These are phyloP conservation scores for Ajuga reptans DNA, from an alignment of 305 asterid species.

Conservation along the genomic window DNA sequence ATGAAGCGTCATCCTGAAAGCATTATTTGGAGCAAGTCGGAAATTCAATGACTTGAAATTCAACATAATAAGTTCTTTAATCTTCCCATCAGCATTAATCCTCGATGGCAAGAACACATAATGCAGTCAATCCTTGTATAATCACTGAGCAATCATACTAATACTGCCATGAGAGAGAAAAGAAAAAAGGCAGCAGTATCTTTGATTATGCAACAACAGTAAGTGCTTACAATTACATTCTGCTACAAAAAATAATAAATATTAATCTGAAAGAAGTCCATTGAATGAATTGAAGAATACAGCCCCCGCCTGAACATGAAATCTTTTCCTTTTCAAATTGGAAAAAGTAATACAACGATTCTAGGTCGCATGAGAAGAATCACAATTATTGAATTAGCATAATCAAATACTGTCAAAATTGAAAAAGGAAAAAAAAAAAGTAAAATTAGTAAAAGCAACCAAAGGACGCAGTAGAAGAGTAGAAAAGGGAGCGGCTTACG, in stretches of 20 bases:
- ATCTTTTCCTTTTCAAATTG: neutral
- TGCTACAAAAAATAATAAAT: no score
- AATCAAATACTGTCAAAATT: neutral
- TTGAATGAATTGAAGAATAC: no score
- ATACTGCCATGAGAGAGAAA: neutral
- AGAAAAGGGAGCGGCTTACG: constrained; percentile 33
- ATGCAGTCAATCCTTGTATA: neutral
- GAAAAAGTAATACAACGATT: neutral
- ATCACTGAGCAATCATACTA: neutral
- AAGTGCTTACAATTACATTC: no score
- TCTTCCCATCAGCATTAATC: no score
- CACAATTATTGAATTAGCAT: neutral
- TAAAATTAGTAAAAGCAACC: neutral
- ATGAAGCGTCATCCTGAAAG: neutral
- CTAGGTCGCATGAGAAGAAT: constrained; percentile 6
- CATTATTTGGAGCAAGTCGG: neutral
- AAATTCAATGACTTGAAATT: neutral
- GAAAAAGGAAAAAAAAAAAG: no score
- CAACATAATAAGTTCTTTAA: no score
- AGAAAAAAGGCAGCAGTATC: neutral
- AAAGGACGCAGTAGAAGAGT: neutral
- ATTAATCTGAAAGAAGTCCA: no score
- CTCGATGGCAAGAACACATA: neutral
- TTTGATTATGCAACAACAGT: neutral
- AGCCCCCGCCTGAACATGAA: neutral